Evolutionary conservation across 306 rosid genomes (phyloP).

Genomic region (Dicorynia guianensis): DNA sequence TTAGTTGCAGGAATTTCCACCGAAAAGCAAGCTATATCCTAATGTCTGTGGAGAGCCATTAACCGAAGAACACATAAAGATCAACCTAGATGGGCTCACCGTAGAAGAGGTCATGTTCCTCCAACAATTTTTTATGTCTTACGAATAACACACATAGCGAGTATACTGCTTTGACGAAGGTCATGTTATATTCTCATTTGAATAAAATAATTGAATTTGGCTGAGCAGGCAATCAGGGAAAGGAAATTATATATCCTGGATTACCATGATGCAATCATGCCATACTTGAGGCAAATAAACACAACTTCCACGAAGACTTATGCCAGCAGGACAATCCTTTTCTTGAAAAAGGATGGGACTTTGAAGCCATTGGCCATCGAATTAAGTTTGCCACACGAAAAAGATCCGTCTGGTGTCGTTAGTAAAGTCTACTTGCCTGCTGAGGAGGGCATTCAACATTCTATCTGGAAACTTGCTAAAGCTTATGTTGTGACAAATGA

Average conservation of each 20-base stretch:
- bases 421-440: slow-evolving; percentile 62
- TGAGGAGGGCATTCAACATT: slow-evolving; percentile 55
- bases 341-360: slow-evolving; percentile 69
- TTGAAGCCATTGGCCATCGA: slow-evolving; percentile 78
- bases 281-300: slow-evolving; percentile 66
- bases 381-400: slow-evolving; percentile 66
- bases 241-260: slow-evolving; percentile 67
- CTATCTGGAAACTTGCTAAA: slow-evolving; percentile 72
- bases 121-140: no score
- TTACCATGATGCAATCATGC: slow-evolving; percentile 73
- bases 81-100: slow-evolving; percentile 59
- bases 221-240: slow-evolving; percentile 56
- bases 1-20: slow-evolving; percentile 70
- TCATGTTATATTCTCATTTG: no score
- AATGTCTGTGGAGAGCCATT: slow-evolving; percentile 69
- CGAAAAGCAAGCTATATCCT: slow-evolving; percentile 64
- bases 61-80: slow-evolving; percentile 54
- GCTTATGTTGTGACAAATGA: slow-evolving; percentile 74
- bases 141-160: no score
- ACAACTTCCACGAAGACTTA: no score
- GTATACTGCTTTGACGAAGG: no score
- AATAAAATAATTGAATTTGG: slow-evolving; percentile 6
- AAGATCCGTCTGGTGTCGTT: slow-evolving; percentile 58
- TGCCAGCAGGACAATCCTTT: no score
- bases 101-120: slow-evolving; percentile 61